phyloP scores from a whole-genome alignment of 352 stramenopile species.

The Saprolegnia diclina region DNA sequence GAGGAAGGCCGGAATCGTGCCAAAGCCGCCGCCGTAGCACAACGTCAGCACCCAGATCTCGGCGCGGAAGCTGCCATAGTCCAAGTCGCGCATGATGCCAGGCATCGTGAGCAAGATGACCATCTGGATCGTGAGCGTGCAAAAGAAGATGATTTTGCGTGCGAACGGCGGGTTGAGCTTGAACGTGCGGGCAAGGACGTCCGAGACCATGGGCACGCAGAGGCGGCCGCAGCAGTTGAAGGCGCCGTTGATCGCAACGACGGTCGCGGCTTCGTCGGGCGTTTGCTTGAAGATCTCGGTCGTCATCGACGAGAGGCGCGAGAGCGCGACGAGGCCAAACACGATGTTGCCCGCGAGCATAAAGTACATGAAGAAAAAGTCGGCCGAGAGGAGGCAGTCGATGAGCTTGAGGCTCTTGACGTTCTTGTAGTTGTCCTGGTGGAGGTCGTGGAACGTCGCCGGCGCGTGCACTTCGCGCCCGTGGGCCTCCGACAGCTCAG shows the following conservation, averaged over 20 bases:
- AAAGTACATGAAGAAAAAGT: slow-evolving; percentile 61
- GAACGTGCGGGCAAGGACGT: slow-evolving; percentile 38
- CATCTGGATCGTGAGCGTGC: slow-evolving; percentile 48
- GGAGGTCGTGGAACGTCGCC: slow-evolving; percentile 21
- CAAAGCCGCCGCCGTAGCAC: slow-evolving; percentile 30
- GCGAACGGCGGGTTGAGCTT: slow-evolving; percentile 44
- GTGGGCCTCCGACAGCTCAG: slow-evolving; percentile 33
- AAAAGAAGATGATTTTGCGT: slow-evolving; percentile 50
- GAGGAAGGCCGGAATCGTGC: slow-evolving; percentile 29
- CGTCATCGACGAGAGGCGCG: slow-evolving; percentile 50
- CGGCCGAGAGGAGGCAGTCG: slow-evolving; percentile 43
- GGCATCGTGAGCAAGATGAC: slow-evolving; percentile 63
- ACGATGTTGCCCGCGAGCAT: slow-evolving; percentile 63
- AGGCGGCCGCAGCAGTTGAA: slow-evolving; percentile 52
- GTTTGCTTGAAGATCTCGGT: slow-evolving; percentile 44
- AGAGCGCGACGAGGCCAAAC: slow-evolving; percentile 60
- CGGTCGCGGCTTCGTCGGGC: slow-evolving; percentile 32
- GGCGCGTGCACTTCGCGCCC: slow-evolving; percentile 35
- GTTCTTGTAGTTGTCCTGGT: slow-evolving; percentile 32
- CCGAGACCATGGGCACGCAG: slow-evolving; percentile 38
- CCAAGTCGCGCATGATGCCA: slow-evolving; percentile 45
- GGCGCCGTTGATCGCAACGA: slow-evolving; percentile 46
- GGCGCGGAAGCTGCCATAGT: slow-evolving; percentile 51
- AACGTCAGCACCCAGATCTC: slow-evolving; percentile 60
- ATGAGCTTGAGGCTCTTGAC: slow-evolving; percentile 44